Conservation (phyloP, 75 land plant genomes). For the Larix kaempferi region DNA sequence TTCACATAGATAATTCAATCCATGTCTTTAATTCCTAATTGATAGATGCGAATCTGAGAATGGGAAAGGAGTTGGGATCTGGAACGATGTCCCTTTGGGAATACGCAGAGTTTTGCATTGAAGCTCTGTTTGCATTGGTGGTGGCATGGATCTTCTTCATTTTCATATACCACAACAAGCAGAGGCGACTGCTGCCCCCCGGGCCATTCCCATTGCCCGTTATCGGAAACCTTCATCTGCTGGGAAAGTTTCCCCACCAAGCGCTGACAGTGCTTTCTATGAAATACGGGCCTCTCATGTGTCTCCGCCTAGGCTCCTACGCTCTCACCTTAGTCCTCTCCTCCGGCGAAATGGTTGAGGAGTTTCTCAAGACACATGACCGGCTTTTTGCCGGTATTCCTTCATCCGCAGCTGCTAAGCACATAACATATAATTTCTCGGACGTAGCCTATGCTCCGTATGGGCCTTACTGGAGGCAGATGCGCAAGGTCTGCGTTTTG, state of each 20-base stretch:
- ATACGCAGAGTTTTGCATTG: no score
- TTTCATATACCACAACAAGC: no score
- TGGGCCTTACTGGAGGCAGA: slow-evolving; percentile 30
- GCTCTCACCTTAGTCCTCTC: neutral
- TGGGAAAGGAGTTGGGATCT: no score
- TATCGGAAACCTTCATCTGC: slow-evolving; percentile 1
- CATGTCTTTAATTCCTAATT: no score
- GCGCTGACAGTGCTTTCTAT: neutral
- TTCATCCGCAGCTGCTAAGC: neutral
- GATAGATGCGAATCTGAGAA: no score
- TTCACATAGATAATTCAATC: no score
- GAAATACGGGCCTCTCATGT: slow-evolving; percentile 10
- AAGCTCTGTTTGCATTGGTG: no score
- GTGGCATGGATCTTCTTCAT: no score
- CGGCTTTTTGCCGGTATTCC: neutral
- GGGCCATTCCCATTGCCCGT: slow-evolving; percentile 6
- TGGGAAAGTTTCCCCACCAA: slow-evolving; percentile 4
- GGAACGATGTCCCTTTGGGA: no score
- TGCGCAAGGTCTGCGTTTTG: slow-evolving; percentile 23
- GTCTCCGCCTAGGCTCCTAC: neutral
- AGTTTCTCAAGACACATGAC: slow-evolving; percentile 12
- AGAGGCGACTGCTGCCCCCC: neutral
- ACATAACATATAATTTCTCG: slow-evolving; percentile 13
- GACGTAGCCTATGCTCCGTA: slow-evolving; percentile 32
- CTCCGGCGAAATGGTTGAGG: neutral